Evolutionary conservation across 169 alveolate species (phyloP).

Genomic region (Plasmodium malariae): DNA sequence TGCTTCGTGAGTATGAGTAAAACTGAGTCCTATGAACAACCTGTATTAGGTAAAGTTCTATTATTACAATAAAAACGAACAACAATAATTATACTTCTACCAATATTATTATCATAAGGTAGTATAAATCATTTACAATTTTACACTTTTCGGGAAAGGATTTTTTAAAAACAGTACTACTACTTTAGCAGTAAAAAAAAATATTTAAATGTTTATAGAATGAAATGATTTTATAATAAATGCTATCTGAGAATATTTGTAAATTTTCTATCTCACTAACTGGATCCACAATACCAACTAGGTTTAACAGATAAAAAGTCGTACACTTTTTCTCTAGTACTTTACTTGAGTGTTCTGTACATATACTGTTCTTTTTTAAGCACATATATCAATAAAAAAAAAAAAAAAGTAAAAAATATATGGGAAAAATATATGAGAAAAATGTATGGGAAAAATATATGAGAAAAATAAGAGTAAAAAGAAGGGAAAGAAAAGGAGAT

Average conservation of each 20-base stretch:
- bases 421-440: too few species aligned
- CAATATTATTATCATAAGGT: conserved; percentile 48
- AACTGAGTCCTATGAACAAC: conserved; percentile 17
- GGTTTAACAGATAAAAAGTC: conserved; percentile 49
- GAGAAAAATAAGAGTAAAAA: neutral
- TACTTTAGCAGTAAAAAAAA: conserved; percentile 41
- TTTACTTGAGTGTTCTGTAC: conserved; percentile 8
- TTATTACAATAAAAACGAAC: conserved; percentile 39
- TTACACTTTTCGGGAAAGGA: conserved; percentile 56
- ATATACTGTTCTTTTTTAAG: conserved; percentile 11
- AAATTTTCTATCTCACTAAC: conserved; percentile 59
- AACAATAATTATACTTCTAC: conserved; percentile 35
- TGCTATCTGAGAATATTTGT: neutral
- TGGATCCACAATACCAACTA: conserved; percentile 63
- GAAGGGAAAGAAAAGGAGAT: neutral
- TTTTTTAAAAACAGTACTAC: conserved; percentile 23
- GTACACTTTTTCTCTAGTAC: conserved; percentile 11
- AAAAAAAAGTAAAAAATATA: too few species aligned
- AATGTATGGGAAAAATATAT: too few species aligned
- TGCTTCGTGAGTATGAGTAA: too few species aligned
- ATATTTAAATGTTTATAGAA: conserved; percentile 38
- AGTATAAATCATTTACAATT: conserved; percentile 32
- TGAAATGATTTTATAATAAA: conserved; percentile 1
- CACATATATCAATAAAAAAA: conserved; percentile 29
- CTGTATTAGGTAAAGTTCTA: conserved; percentile 30